These are phyloP conservation scores for Endoconidiophora polonica DNA, from an alignment of 2,329 filamentous ascomycete genomes.

Conservation along the genomic window DNA sequence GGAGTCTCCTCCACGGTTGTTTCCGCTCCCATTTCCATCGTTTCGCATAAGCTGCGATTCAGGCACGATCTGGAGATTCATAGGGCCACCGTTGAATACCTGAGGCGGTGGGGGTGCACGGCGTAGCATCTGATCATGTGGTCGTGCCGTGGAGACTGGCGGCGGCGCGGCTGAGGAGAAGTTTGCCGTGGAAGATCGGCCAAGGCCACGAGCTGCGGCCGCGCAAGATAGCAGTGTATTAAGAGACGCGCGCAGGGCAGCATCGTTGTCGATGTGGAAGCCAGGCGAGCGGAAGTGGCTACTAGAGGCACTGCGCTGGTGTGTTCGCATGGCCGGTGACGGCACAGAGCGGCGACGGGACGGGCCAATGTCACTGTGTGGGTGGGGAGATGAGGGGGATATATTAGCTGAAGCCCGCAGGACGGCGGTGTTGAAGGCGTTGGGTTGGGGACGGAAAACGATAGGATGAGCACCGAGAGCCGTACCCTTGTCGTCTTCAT, in stretches of 20 bases:
- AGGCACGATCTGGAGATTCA: constrained; percentile 41
- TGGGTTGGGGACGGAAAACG: constrained; percentile 71
- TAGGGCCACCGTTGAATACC: constrained; percentile 20
- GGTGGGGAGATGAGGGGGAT: constrained; percentile 50
- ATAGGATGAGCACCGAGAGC: constrained; percentile 48
- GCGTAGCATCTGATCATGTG: constrained; percentile 19
- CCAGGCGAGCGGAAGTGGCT: constrained; percentile 49
- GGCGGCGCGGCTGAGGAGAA: constrained; percentile 19
- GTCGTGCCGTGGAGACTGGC: constrained; percentile 13
- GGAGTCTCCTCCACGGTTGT: neutral
- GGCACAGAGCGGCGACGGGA: constrained; percentile 34
- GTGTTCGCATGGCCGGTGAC: constrained; percentile 31
- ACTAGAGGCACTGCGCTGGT: constrained; percentile 26
- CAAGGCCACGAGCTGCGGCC: constrained; percentile 67
- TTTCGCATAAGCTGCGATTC: constrained; percentile 39
- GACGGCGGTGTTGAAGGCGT: constrained; percentile 43
- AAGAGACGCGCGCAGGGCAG: constrained; percentile 78
- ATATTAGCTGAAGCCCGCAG: constrained; percentile 24
- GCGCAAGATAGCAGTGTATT: constrained; percentile 91
- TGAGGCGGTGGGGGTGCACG: constrained; percentile 30
- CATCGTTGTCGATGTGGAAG: constrained; percentile 79
- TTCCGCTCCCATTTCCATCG: neutral
- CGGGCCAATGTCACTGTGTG: constrained; percentile 31
- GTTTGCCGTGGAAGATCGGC: constrained; percentile 28
- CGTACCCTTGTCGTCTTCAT: constrained; percentile 65